Evolutionary conservation across 192 early-diverging fungal species (phyloP), one percentile per base, ranked within the genome.

Genomic region (Coemansia sp.): DNA sequence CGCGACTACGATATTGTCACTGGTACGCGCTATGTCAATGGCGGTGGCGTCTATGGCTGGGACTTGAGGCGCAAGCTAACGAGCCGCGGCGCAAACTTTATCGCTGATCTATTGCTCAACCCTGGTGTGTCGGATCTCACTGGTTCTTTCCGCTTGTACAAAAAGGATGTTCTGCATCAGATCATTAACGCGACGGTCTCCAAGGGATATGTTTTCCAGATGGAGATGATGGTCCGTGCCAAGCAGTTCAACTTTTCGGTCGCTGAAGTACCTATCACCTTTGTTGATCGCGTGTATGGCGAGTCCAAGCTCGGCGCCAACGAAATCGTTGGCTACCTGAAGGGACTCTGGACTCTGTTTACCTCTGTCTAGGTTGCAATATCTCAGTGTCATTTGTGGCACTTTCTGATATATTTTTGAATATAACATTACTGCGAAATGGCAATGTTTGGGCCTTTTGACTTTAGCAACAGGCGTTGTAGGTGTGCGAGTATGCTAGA

Each of bases 151-250:
- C 89, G 95, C 38, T 82, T 99, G 39, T 99, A 99, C 86, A 96
- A 95, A 86, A 96, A 94, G 81, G 87, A 92, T 16, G 95, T 95
- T 3, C 84, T 99, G 39, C 77, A 87, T 57, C 81, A 90, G 77
- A 87, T 99, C 75, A 99, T 99, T 69, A 83, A 88, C 33, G 90
- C 91, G 2, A 95, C 93, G 8, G 88, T 96, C 40, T 95, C 96
- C 60, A 97, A 97, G 81, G 97, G 97, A 13, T 99, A 99, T 72
- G 95, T 97, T 27, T 99, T 99, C 87, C 97, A 99, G 83, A 97
- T 97, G 96, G 97, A 99, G 77, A 97, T 99, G 94, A 99, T 99
- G 91, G 93, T 99, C 12, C 91, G 96, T 29, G 97, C 97, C 57
- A 87, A 95, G 70, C 95, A 97, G 80, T 89, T 97, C 71, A 87